Evolutionary conservation across 495 filamentous ascomycete species (phyloP), one percentile per base, ranked within the genome.

Genomic region (Apodospora peruviana): DNA sequence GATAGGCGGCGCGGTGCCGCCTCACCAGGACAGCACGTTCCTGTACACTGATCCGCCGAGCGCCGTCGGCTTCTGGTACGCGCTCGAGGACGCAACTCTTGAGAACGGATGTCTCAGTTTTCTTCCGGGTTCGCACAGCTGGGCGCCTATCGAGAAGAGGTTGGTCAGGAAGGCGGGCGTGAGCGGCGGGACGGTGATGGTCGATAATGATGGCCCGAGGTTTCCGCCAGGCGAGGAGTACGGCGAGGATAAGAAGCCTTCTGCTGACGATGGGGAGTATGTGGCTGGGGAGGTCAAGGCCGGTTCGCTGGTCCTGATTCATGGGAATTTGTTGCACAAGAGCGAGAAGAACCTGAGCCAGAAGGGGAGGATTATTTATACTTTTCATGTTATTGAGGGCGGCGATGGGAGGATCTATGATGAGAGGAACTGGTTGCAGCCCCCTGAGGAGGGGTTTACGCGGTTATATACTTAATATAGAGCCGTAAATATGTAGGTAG

Each of bases 271-370:
- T 8, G 55, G 48, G 45, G 75, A 82, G 37, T 84, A 90, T 64
- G 81, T 84, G 53, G 59, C 86, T 25, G 80, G 85, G 11, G 83
- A 91, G 68, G 85, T 95, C 3, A 87, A 90, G 73, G 88, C 89
- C 8, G 93, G 93, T 0, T 85, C 84, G 29, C 62, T 98, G 65
- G 90, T 97, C 35, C 64, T 98, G 42, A 97, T 98, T 55, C 93
- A 98, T 74, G 93, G 93, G 16, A 97, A 98, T 73, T 69, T 97
- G 38, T 56, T 98, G 67, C 93, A 98, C 64, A 93, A 95, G 79
- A 96, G 93, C 65, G 89, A 94, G 77, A 86, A 75, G 77, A 98
- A 98, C 57, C 65, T 77, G 27, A 95, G 93, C 58, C 64, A 72
- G 48, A 86, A 84, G 69, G 91, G 90, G 47, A 79, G 93, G 59